phyloP scores from a whole-genome alignment of 345 rosid genomes.

The Boechera stricta region DNA sequence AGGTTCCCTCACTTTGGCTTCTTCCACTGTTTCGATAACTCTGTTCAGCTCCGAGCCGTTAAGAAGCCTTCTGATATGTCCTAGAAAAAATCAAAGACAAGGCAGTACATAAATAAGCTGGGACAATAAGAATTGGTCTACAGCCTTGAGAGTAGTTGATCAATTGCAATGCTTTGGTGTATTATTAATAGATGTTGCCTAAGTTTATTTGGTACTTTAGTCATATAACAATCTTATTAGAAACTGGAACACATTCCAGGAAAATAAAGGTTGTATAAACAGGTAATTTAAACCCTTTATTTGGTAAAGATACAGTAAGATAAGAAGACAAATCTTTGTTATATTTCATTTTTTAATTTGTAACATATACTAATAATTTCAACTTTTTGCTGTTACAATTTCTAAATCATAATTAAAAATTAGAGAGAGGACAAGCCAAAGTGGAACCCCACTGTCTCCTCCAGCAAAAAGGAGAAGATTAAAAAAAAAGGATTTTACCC shows the following conservation, averaged over 20 bases:
- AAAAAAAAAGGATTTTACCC: constrained; percentile 20
- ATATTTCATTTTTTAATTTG: neutral
- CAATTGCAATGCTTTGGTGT: neutral
- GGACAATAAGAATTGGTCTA: neutral
- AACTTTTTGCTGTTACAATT: constrained; percentile 22
- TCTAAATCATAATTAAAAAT: neutral
- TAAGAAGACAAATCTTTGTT: neutral
- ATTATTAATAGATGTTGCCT: neutral
- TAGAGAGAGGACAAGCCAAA: constrained; percentile 35
- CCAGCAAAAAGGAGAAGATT: constrained; percentile 10
- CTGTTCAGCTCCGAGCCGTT: constrained; percentile 81
- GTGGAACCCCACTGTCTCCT: constrained; percentile 47
- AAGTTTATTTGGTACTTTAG: neutral
- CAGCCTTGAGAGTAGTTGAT: neutral
- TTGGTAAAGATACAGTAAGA: constrained; percentile 29
- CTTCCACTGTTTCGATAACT: constrained; percentile 89
- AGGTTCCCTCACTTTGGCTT: constrained; percentile 92
- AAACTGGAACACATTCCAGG: constrained; percentile 2
- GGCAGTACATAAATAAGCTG: constrained; percentile 1
- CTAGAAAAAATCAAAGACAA: neutral
- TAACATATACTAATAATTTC: neutral
- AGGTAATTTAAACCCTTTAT: constrained; percentile 17
- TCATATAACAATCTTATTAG: neutral
- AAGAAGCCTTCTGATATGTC: constrained; percentile 64
- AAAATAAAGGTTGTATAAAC: neutral